Evolutionary conservation across 768 basidiomycete genomes (phyloP).

Genomic region (Mycena polygramma): DNA sequence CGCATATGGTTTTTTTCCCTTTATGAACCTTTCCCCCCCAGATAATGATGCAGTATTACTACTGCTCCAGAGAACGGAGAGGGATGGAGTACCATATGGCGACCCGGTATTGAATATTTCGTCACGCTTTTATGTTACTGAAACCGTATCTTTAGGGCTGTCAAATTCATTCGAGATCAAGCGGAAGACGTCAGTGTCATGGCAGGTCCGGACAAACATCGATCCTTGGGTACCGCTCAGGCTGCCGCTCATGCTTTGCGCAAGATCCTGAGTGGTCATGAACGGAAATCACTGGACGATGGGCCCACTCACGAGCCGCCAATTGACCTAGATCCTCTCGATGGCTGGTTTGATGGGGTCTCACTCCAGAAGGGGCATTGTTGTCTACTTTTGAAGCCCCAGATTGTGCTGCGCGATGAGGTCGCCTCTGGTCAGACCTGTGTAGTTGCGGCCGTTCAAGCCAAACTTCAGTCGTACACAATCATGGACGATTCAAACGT

Average conservation of each 20-base stretch:
- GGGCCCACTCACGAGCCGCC: conserved; percentile 48
- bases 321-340: conserved; percentile 66
- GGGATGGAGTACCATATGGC: conserved; percentile 93
- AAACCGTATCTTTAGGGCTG: conserved; percentile 62
- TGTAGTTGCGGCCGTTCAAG: conserved; percentile 83
- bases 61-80: conserved; percentile 79
- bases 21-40: conserved; percentile 47
- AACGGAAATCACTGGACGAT: conserved; percentile 61
- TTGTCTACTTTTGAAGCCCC: conserved; percentile 91
- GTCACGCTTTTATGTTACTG: conserved; percentile 17
- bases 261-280: conserved; percentile 72
- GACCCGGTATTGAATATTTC: conserved; percentile 67
- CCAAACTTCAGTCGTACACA: conserved; percentile 80
- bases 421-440: conserved; percentile 67
- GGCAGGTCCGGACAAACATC: conserved; percentile 44
- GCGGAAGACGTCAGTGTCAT: conserved; percentile 58
- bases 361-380: conserved; percentile 79
- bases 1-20: conserved; percentile 9
- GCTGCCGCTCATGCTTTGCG: conserved; percentile 77
- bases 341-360: conserved; percentile 81
- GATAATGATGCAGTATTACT: conserved; percentile 92
- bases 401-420: conserved; percentile 83
- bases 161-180: conserved; percentile 91
- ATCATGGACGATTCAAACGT: conserved; percentile 85
- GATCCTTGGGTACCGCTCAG: conserved; percentile 64